Percentiles rank a stretch among this genome's conserved stretches.
phyloP scores from a whole-genome alignment of 2,329 filamentous ascomycete genomes.

The Knoxdaviesia capensis region DNA sequence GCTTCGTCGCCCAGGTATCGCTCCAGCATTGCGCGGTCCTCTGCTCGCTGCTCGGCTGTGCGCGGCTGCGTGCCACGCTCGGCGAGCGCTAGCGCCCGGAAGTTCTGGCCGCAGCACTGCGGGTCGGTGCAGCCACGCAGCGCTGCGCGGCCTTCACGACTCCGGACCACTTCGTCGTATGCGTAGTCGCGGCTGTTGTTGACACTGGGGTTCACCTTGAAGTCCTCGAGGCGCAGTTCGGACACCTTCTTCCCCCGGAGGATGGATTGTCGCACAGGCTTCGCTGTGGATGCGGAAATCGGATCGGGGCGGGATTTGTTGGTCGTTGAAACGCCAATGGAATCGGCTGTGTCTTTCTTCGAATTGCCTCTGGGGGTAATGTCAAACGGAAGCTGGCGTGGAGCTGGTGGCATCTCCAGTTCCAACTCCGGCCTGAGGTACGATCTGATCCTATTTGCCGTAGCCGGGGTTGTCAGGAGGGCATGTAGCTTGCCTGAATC shows the following conservation, averaged over 20 bases:
- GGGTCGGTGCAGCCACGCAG: slow-evolving; percentile 55
- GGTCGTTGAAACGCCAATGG: slow-evolving; percentile 1
- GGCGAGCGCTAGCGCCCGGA: slow-evolving; percentile 42
- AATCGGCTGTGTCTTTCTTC: slow-evolving; percentile 4
- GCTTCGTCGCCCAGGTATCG: slow-evolving; percentile 36
- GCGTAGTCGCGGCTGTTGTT: slow-evolving; percentile 56
- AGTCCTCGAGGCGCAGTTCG: slow-evolving; percentile 46
- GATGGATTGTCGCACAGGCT: neutral
- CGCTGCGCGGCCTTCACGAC: slow-evolving; percentile 45
- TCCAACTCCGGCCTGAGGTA: too few relatives aligned
- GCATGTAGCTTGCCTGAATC: too few relatives aligned
- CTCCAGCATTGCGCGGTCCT: slow-evolving; percentile 31
- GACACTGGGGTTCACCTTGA: slow-evolving; percentile 57
- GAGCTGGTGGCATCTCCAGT: neutral
- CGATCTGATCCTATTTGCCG: too few relatives aligned
- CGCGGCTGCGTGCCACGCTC: slow-evolving; percentile 21
- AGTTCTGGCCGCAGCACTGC: slow-evolving; percentile 57
- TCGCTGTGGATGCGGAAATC: too few relatives aligned
- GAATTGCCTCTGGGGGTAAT: neutral
- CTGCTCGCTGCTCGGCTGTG: slow-evolving; percentile 13
- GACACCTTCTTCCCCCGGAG: slow-evolving; percentile 12
- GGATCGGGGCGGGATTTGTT: too few relatives aligned
- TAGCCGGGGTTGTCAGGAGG: too few relatives aligned
- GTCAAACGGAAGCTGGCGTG: slow-evolving; percentile 1
- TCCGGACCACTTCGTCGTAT: slow-evolving; percentile 55